Evolutionary conservation across 805 yeast species (phyloP), one percentile per base, ranked within the genome.

Genomic region (Diddensiella transvaalensis): DNA sequence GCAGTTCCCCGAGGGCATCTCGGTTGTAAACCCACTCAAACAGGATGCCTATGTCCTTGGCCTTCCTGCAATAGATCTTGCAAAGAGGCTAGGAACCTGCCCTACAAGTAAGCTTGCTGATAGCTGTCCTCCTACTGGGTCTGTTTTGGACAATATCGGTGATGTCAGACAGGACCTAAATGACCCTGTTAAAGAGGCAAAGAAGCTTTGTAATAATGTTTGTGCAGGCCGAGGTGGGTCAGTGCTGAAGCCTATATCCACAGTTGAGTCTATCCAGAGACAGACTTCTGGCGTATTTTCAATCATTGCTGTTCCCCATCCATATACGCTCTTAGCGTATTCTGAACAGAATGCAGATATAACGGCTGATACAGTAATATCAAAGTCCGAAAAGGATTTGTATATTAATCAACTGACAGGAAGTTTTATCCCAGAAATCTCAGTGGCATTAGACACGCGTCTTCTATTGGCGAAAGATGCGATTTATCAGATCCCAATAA

Each of bases 111-210:
- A 33, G 6, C 35, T 46, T 13, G 52, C 45, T 8, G 41, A 37
- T 6, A 30, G 42, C 10, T 61, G 65, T 44, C 64, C 65, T 11
- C 63, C 65, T 1, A 54, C 53, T 10, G 40, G 35, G 4, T 18
- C 13, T 4, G 36, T 23, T 13, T 15, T 47, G 21, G 42, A 39
- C 22, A 21, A n/a, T 5, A 39, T 35, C 19, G 41, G 24, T 15
- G 13, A 37, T 13, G 21, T 26, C 3, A 8, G 32, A 8, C 32
- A 26, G 32, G 32, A 26, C 13, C 32, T 26, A 8, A 26, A 26
- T 26, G 32, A 26, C 13, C 36, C 22, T 13, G 13, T 18, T n/a
- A 26, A 29, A 42, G 24, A 23, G 15, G 10, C 37, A 43, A 17
- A 22, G 11, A 41, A 43, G 23, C 35, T 55, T 13, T 53, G 56